Percentiles rank a stretch among this genome's conserved stretches.
phyloP scores from a whole-genome alignment of 345 rosid genomes.

The Citrus australasica region DNA sequence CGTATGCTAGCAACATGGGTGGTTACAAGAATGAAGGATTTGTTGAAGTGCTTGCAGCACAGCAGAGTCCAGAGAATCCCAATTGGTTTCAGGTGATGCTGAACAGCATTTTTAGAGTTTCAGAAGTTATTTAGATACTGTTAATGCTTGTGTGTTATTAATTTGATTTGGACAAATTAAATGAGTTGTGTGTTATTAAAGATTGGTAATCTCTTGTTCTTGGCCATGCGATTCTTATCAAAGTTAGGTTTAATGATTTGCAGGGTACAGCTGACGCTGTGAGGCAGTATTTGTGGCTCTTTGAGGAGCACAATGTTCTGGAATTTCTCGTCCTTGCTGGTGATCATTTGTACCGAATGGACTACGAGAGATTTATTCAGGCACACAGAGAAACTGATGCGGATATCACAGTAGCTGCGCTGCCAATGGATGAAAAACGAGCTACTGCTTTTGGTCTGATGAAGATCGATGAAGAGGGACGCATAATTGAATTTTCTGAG shows the following conservation, averaged over 20 bases:
- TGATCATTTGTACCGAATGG: conserved; percentile 96
- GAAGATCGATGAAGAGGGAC: conserved; percentile 98
- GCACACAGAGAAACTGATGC: conserved; percentile 97
- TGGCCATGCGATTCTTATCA: not conserved
- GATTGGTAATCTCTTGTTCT: not conserved
- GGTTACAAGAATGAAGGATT: conserved; percentile 98
- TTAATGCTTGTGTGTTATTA: not conserved
- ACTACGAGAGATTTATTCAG: conserved; percentile 91
- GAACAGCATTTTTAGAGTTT: not conserved
- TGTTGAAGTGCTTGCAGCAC: conserved; percentile 99
- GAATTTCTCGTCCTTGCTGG: conserved; percentile 95
- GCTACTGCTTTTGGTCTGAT: conserved; percentile 92
- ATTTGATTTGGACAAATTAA: not conserved
- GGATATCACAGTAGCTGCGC: conserved; percentile 96
- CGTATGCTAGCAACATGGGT: conserved; percentile 95
- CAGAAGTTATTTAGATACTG: not conserved
- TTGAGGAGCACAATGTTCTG: conserved; percentile 95
- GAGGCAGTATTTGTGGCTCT: conserved; percentile 92
- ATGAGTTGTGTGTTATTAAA: not conserved
- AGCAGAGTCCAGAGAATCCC: conserved; percentile 96
- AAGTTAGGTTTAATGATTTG: not conserved
- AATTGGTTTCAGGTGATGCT: conserved; percentile 88
- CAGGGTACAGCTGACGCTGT: conserved; percentile 99
- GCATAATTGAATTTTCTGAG: conserved; percentile 87
- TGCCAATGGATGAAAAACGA: conserved; percentile 93